phyloP scores from a whole-genome alignment of 225 moss, liverwort and hornwort genomes.

The Marchantia polymorpha region DNA sequence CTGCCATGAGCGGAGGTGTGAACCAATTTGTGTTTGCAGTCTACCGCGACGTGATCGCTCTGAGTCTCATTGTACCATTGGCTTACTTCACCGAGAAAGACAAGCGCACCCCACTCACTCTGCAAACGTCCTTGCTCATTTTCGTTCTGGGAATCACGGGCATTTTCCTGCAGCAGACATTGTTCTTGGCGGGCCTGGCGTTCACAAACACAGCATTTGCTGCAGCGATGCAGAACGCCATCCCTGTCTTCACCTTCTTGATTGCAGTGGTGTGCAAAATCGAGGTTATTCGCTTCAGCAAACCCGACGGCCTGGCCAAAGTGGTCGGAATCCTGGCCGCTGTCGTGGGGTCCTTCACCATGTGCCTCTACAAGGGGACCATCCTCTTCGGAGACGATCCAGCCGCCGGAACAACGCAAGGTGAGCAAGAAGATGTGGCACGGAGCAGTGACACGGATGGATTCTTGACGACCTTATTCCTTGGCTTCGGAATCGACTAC shows the following conservation, averaged over 20 bases:
- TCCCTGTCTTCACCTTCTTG: slow-evolving; percentile 52
- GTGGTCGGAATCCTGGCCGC: slow-evolving; percentile 35
- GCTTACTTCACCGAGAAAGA: slow-evolving; percentile 33
- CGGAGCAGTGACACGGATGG: slow-evolving; percentile 2
- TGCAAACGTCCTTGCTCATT: slow-evolving; percentile 23
- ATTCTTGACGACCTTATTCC: slow-evolving; percentile 23
- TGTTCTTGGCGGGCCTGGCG: slow-evolving; percentile 42
- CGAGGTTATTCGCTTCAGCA: slow-evolving; percentile 37
- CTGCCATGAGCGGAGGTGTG: slow-evolving; percentile 43
- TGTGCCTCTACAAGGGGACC: slow-evolving; percentile 43
- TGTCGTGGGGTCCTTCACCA: slow-evolving; percentile 35
- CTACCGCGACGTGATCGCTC: slow-evolving; percentile 40
- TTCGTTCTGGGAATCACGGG: slow-evolving; percentile 34
- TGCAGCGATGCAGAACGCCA: slow-evolving; percentile 52
- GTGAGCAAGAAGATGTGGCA: neutral
- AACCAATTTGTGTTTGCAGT: slow-evolving; percentile 47
- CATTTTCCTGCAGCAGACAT: slow-evolving; percentile 43
- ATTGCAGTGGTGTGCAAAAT: slow-evolving; percentile 35
- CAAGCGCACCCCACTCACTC: slow-evolving; percentile 30
- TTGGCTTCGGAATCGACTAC: neutral
- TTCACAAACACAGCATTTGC: slow-evolving; percentile 49
- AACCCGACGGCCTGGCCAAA: slow-evolving; percentile 43
- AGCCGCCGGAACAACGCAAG: neutral
- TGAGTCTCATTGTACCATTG: slow-evolving; percentile 32
- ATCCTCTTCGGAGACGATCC: slow-evolving; percentile 24